Conservation (phyloP, 2,329 filamentous ascomycete genomes). For the Diaporthe citriasiana region DNA sequence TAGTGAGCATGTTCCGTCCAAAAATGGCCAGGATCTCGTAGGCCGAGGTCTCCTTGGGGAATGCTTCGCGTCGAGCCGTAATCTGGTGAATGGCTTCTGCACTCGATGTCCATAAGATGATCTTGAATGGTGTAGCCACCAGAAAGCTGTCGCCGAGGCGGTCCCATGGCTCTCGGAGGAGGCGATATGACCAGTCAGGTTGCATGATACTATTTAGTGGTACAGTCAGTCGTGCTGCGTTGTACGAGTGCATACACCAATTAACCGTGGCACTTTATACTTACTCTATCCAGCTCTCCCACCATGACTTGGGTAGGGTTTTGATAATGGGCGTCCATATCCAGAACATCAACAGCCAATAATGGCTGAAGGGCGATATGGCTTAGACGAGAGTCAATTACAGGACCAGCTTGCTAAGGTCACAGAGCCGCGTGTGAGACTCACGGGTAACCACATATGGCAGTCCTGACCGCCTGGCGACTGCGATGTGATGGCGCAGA, state of each 20-base stretch:
- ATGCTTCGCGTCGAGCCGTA: slow-evolving; percentile 75
- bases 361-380: slow-evolving; percentile 61
- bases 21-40: slow-evolving; percentile 75
- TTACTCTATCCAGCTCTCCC: slow-evolving; percentile 72
- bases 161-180: slow-evolving; percentile 70
- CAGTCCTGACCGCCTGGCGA: slow-evolving; percentile 65
- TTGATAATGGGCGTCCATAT: slow-evolving; percentile 70
- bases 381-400: slow-evolving; percentile 53
- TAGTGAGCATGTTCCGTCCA: slow-evolving; percentile 79
- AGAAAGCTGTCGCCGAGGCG: slow-evolving; percentile 75
- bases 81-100: slow-evolving; percentile 77
- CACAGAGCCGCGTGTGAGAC: slow-evolving; percentile 47
- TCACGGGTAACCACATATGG: slow-evolving; percentile 68
- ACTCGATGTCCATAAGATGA: slow-evolving; percentile 71
- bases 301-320: slow-evolving; percentile 67
- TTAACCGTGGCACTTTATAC: slow-evolving; percentile 46
- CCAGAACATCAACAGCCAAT: slow-evolving; percentile 69
- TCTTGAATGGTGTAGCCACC: slow-evolving; percentile 69
- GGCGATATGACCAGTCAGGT: slow-evolving; percentile 73
- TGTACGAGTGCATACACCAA: neutral
- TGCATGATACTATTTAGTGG: slow-evolving; percentile 60
- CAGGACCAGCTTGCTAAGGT: neutral
- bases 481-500: slow-evolving; percentile 61
- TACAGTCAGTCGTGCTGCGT: neutral
- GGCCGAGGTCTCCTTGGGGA: slow-evolving; percentile 75